Evolutionary conservation across 176 grass and related monocot species (phyloP).

Genomic region (Oryza australiensis): DNA sequence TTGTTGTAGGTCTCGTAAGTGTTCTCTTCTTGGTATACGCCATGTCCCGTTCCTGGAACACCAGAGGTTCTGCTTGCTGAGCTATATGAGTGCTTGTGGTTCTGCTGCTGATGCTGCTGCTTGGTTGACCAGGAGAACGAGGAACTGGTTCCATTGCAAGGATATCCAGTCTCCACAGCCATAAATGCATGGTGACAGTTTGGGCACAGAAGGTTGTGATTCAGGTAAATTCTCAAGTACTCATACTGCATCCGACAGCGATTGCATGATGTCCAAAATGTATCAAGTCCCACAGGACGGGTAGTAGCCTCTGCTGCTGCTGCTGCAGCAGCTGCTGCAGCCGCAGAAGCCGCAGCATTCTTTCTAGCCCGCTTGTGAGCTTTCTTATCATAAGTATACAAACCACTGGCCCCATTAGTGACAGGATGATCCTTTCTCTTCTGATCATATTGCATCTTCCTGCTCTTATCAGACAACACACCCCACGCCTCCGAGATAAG

Average conservation of each 20-base stretch:
- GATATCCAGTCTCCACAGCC: slow-evolving; percentile 60
- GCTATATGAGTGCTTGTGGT: slow-evolving; percentile 43
- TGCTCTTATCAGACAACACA: slow-evolving; percentile 65
- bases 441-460: slow-evolving; percentile 58
- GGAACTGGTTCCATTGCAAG: slow-evolving; percentile 51
- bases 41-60: slow-evolving; percentile 32
- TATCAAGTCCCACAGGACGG: slow-evolving; percentile 29
- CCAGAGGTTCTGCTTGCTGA: slow-evolving; percentile 24
- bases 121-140: slow-evolving; percentile 44
- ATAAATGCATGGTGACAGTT: slow-evolving; percentile 74
- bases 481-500: slow-evolving; percentile 75
- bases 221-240: slow-evolving; percentile 73
- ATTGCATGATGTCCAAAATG: slow-evolving; percentile 83
- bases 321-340: slow-evolving; percentile 20
- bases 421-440: slow-evolving; percentile 41
- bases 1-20: slow-evolving; percentile 63
- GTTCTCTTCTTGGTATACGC: slow-evolving; percentile 41
- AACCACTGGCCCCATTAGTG: slow-evolving; percentile 43
- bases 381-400: slow-evolving; percentile 35
- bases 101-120: slow-evolving; percentile 43
- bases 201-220: slow-evolving; percentile 78
- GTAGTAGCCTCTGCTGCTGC: slow-evolving; percentile 31
- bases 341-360: slow-evolving; percentile 18
- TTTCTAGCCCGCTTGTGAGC: slow-evolving; percentile 46
- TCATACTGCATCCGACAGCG: slow-evolving; percentile 78